Base-by-base conservation (phyloP, 495 filamentous ascomycete species). In the Aspergillus diversus region DNA sequence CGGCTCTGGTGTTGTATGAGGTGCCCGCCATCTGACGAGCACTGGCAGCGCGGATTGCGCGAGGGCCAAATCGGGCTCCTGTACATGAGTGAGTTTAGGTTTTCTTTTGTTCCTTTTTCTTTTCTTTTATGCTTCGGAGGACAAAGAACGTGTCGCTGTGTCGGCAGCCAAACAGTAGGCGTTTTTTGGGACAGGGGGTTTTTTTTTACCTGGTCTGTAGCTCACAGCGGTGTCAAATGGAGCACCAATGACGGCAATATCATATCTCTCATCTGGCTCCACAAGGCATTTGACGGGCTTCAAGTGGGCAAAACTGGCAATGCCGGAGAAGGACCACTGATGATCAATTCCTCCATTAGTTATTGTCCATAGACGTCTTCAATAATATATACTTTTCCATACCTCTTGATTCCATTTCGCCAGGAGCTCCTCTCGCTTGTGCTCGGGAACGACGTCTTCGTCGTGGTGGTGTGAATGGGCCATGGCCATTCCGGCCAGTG, bases 221-320 rank as follows among this genome's bases (percentile, higher is more conserved):
- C 79, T 87, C 16, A 91, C 88, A 16, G 91, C 90, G 1, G 91
- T 94, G 72, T 96, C 92, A 69, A 96, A 96, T 0, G 92, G 92
- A 1, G 86, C 91, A 2, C 92, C 92, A 54, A 96, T 85, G 53
- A 96, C 85, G 35, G 81, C 92, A 63, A 96, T 92, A 71, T 96
- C 92, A 66, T 87, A 94, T 32, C 75, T 70, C 63, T 84, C 83
- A 42, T 84, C 75, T 0, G 89, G 90, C 51, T 85, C 83, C 34
- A 87, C 87, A 3, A 95, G 79, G 67, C 91, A 95, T 57, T 89
- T 91, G 56, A 87, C 80, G 63, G 92, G 84, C 60, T 84, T 82
- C 16, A 93, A 80, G 69, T 95, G 92, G 46, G 90, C 92, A 74
- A 94, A 96, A 39, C 88, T 89, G 43, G 86, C 86, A 47, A 94